Evolutionary conservation across 2,329 filamentous ascomycete genomes (phyloP).

Genomic region (Dactylellina leptospora): DNA sequence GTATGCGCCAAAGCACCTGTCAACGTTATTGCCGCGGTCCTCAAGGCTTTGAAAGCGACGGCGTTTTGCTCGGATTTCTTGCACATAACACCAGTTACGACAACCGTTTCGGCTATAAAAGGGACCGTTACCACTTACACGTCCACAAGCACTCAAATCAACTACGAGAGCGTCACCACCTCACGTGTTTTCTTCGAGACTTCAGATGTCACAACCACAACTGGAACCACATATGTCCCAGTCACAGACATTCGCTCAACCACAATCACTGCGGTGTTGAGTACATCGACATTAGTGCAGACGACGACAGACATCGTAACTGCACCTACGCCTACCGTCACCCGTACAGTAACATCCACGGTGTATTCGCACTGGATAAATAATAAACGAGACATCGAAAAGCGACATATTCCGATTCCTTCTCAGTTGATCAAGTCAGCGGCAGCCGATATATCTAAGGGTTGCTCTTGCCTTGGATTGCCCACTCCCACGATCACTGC

Average conservation of each 20-base stretch:
- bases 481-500: constrained; percentile 21
- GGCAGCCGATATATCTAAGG: constrained; percentile 20
- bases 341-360: constrained; percentile 15
- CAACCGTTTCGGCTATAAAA: not conserved
- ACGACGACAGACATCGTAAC: constrained; percentile 6
- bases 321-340: constrained; percentile 2
- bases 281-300: constrained; percentile 6
- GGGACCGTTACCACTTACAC: constrained; percentile 18
- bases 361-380: not conserved
- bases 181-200: constrained; percentile 10
- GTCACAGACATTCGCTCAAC: constrained; percentile 14
- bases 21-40: not conserved
- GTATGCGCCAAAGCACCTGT: constrained; percentile 7
- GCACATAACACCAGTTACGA: constrained; percentile 15
- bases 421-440: constrained; percentile 11
- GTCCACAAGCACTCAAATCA: constrained; percentile 15
- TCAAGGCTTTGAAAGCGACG: constrained; percentile 14
- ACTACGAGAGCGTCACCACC: constrained; percentile 1
- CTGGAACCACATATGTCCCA: constrained; percentile 17
- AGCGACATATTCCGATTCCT: constrained; percentile 7
- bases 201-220: constrained; percentile 18
- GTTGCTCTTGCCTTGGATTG: constrained; percentile 28
- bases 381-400: constrained; percentile 10
- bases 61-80: constrained; percentile 16
- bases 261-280: constrained; percentile 17